Base-by-base conservation (phyloP, 2,329 filamentous ascomycete genomes). In the Ophiostoma sp. region DNA sequence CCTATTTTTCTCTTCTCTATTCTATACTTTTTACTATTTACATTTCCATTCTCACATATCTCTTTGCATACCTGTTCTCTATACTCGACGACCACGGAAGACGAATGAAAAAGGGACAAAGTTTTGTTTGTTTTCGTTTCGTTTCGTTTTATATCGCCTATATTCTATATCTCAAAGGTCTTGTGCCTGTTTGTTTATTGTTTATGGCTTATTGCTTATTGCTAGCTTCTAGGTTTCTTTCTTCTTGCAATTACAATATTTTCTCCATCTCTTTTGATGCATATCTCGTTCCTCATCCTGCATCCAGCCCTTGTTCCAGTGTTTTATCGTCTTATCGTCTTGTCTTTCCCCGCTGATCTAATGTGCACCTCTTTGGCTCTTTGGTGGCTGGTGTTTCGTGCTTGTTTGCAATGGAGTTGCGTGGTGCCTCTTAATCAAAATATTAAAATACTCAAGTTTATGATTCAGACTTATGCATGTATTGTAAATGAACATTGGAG, bases 151-250 rank as follows among this genome's bases (percentile, higher is more conserved):
- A 48, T 31, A n/a, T 27, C 10, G 67, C 44, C 27, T 44, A 35
- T 10, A 23, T 70, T 11, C 67, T 65, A 52, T 36, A 65, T 65
- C 35, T 65, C 35, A 11, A 36, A 6, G 35, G 17, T 65, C 33
- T 27, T 4, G 13, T 65, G 62, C 35, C 62, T 33, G 13, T 65
- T 70, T 66, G 27, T 17, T 66, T 65, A 41, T 66, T 33, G 8
- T 62, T 33, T 3, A 31, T 31, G 1, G 27, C 27, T 31, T 31
- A 31, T 31, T 31, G 27, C 3, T 31, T 31, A 31, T 31, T 31
- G 27, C 27, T 33, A 62, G 57, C 57, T 57, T 57, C 7, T 57
- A 41, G 39, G 10, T 41, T 41, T 31, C 27, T 20, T 48, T 48
- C 7, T 57, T 57, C 52, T 57, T 62, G 13, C 57, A 62, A 33